These are phyloP conservation scores for Sphaerobolus stellatus DNA, from an alignment of 1,284 basidiomycete genomes.

Conservation along the genomic window DNA sequence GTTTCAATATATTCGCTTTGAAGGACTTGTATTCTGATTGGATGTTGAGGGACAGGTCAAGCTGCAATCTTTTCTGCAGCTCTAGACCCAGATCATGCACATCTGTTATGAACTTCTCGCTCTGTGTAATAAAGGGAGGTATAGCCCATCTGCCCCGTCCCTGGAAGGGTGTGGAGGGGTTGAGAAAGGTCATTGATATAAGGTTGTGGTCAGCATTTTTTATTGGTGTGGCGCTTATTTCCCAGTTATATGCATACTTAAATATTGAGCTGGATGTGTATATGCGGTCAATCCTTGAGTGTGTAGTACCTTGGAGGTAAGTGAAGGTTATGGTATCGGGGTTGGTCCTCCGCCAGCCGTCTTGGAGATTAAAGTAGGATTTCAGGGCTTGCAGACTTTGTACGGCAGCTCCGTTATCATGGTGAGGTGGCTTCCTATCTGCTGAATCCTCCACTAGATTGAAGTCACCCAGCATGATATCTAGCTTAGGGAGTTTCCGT, in stretches of 20 bases:
- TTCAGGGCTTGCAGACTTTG: conserved; percentile 23
- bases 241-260: background rate
- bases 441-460: conserved; percentile 42
- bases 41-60: too few species aligned
- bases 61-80: too few species aligned
- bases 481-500: conserved; percentile 25
- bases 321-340: conserved; percentile 30
- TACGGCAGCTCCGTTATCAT: conserved; percentile 17
- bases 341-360: conserved; percentile 37
- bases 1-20: too few species aligned
- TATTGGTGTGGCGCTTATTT: background rate
- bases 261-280: conserved; percentile 22
- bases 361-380: conserved; percentile 22
- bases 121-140: conserved; percentile 22
- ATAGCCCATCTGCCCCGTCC: conserved; percentile 34
- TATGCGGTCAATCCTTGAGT: conserved; percentile 39
- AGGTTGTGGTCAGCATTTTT: conserved; percentile 34
- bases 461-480: conserved; percentile 41
- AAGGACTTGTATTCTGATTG: too few species aligned
- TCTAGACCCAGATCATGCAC: too few species aligned
- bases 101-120: conserved; percentile 19
- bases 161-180: conserved; percentile 22
- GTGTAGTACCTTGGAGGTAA: conserved; percentile 22
- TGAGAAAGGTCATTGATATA: conserved; percentile 23
- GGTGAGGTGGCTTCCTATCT: conserved; percentile 31